These are phyloP conservation scores for Lecanosticta acicola DNA, from an alignment of 2,329 filamentous ascomycete species.

Conservation along the genomic window DNA sequence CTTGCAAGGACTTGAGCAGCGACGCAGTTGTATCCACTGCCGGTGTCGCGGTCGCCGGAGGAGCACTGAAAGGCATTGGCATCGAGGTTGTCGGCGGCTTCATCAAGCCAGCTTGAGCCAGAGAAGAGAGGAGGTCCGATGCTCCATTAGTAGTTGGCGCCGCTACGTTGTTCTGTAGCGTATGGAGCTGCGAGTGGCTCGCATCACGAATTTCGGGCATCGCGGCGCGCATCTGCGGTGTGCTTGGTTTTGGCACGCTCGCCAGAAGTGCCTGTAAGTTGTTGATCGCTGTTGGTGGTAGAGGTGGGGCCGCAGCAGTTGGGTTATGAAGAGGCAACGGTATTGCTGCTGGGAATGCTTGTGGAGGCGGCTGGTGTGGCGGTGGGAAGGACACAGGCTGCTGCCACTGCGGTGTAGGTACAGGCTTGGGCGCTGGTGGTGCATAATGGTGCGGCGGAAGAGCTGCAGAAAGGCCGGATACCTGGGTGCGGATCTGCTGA, in stretches of 20 bases:
- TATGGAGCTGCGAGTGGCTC: constrained; percentile 28
- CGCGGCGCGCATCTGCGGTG: constrained; percentile 32
- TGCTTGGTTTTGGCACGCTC: constrained; percentile 33
- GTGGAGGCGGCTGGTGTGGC: constrained; percentile 25
- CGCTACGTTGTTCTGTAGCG: constrained; percentile 27
- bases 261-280: constrained; percentile 32
- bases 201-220: constrained; percentile 28
- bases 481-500: constrained; percentile 76
- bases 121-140: constrained; percentile 28
- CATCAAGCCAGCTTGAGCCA: constrained; percentile 28
- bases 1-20: constrained; percentile 24
- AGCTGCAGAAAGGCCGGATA: constrained; percentile 67
- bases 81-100: constrained; percentile 10
- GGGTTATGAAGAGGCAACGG: constrained; percentile 14
- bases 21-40: constrained; percentile 17
- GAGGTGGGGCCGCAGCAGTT: constrained; percentile 19
- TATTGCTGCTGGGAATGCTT: constrained; percentile 17
- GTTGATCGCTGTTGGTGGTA: constrained; percentile 29
- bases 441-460: constrained; percentile 31
- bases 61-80: constrained; percentile 8
- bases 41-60: constrained; percentile 13
- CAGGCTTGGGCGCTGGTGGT: background rate
- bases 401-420: constrained; percentile 31
- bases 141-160: constrained; percentile 18
- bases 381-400: constrained; percentile 26